Conservation (phyloP, 805 yeast species). For the Lipomyces sp. region DNA sequence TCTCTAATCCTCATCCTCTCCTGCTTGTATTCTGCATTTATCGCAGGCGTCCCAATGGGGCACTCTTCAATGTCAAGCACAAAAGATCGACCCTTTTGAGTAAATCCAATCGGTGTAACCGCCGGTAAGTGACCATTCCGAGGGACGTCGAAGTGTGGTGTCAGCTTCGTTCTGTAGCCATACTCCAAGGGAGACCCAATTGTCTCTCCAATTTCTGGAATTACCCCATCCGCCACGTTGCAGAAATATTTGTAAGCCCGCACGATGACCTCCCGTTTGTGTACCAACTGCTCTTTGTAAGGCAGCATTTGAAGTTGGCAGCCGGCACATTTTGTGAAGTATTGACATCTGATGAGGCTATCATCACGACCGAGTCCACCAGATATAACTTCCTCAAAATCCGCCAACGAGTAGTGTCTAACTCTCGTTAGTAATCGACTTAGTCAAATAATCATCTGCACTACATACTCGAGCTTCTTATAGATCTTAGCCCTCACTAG, state of each 20-base stretch:
- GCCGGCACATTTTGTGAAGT: constrained; percentile 92
- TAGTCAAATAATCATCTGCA: not conserved
- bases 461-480: constrained; percentile 59
- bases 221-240: constrained; percentile 47
- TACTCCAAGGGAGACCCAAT: constrained; percentile 77
- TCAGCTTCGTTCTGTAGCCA: constrained; percentile 86
- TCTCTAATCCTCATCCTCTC: constrained; percentile 65
- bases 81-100: constrained; percentile 68
- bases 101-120: constrained; percentile 75
- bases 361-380: constrained; percentile 59
- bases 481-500: constrained; percentile 68
- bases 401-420: constrained; percentile 65
- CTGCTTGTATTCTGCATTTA: constrained; percentile 72
- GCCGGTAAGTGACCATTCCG: constrained; percentile 49
- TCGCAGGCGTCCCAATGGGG: constrained; percentile 78
- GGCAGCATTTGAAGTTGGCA: constrained; percentile 87
- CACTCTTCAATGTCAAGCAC: constrained; percentile 94
- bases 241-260: constrained; percentile 80
- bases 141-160: constrained; percentile 92
- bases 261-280: constrained; percentile 73
- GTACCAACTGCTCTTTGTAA: constrained; percentile 71
- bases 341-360: constrained; percentile 68
- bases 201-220: constrained; percentile 69
- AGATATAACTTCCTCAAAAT: constrained; percentile 59
- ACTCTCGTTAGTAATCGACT: not conserved